These are phyloP conservation scores for Sporothrix inflata DNA, from an alignment of 2,329 filamentous ascomycete species.

Conservation along the genomic window DNA sequence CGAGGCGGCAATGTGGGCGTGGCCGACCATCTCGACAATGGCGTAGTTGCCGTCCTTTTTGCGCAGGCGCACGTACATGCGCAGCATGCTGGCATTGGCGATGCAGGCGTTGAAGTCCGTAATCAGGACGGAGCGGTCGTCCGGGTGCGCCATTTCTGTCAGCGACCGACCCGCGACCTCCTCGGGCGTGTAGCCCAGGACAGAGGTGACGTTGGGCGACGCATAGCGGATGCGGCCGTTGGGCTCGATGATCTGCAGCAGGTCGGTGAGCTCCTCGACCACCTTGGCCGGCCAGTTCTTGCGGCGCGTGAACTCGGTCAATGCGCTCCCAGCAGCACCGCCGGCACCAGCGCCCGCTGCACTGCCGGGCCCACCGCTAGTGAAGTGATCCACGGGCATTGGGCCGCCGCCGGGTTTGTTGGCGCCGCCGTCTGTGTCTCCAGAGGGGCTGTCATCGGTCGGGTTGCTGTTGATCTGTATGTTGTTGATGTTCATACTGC, in stretches of 20 bases:
- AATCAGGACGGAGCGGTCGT: constrained; percentile 80
- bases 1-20: constrained; percentile 80
- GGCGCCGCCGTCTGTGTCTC: neutral
- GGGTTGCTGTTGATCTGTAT: constrained; percentile 32
- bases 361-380: neutral
- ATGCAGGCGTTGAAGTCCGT: constrained; percentile 89
- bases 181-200: constrained; percentile 75
- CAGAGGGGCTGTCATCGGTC: constrained; percentile 28
- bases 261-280: constrained; percentile 85
- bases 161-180: constrained; percentile 77
- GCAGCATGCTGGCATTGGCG: constrained; percentile 74
- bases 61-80: constrained; percentile 72
- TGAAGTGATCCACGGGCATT: constrained; percentile 41
- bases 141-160: constrained; percentile 80
- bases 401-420: constrained; percentile 44
- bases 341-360: constrained; percentile 40
- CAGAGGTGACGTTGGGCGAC: constrained; percentile 73
- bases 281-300: constrained; percentile 85
- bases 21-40: constrained; percentile 90
- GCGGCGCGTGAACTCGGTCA: constrained; percentile 64
- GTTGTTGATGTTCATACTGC: neutral
- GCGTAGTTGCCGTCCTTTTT: constrained; percentile 71
- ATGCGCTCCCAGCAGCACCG: constrained; percentile 49
- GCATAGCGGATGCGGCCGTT: constrained; percentile 83
- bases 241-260: constrained; percentile 83